A percentile compares a stretch with the other conserved stretches of the same genome.
phyloP scores from a whole-genome alignment of 306 rosid genomes.

The Neltuma alba region DNA sequence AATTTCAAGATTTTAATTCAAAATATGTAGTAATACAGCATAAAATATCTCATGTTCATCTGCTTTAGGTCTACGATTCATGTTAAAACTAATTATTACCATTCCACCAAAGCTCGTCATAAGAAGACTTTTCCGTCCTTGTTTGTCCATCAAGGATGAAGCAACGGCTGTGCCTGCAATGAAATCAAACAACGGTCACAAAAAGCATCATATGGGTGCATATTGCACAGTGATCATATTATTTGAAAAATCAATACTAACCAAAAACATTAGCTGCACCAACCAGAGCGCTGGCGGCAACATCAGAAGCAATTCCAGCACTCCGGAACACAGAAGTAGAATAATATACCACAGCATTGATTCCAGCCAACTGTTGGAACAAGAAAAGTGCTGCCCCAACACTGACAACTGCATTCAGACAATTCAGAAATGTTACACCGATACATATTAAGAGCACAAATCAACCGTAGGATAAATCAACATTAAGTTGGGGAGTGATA shows the following conservation, averaged over 20 bases:
- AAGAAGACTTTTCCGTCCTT: slow-evolving; percentile 92
- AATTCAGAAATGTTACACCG: slow-evolving; percentile 29
- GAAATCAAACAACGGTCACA: slow-evolving; percentile 29
- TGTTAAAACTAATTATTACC: slow-evolving; percentile 54
- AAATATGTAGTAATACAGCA: not conserved
- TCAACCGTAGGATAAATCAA: not conserved
- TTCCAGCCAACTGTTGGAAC: slow-evolving; percentile 95
- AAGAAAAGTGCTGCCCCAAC: slow-evolving; percentile 88
- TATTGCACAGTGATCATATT: slow-evolving; percentile 6
- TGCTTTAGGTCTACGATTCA: not conserved
- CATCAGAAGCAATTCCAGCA: slow-evolving; percentile 93
- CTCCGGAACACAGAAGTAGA: slow-evolving; percentile 92
- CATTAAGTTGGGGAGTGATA: not conserved
- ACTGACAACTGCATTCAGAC: slow-evolving; percentile 74
- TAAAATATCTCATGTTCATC: not conserved
- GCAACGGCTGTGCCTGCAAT: slow-evolving; percentile 80
- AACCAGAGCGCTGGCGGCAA: slow-evolving; percentile 97
- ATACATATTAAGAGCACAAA: not conserved
- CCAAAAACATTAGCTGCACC: slow-evolving; percentile 96
- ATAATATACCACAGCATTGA: slow-evolving; percentile 93
- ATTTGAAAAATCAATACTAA: slow-evolving; percentile 37
- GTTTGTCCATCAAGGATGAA: slow-evolving; percentile 87
- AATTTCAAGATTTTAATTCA: not conserved
- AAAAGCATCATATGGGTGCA: slow-evolving; percentile 9
- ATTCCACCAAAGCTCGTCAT: slow-evolving; percentile 87